Conservation (phyloP, 106 monocot genomes). For the Ottelia alismoides region DNA sequence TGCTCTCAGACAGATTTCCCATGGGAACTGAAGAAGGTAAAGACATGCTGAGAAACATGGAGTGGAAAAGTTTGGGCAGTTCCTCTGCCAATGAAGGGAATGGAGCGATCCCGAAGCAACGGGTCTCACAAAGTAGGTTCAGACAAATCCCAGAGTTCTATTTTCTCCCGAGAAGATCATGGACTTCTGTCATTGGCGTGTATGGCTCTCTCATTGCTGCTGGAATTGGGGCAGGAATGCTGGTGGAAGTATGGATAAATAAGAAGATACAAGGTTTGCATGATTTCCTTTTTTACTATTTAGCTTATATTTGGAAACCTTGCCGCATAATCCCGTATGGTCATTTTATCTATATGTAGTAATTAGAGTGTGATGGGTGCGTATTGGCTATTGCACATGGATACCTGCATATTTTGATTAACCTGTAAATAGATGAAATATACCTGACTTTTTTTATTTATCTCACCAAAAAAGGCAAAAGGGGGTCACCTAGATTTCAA, state of each 20-base stretch:
- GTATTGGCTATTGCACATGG: no score
- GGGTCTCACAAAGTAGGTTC: slow-evolving; percentile 58
- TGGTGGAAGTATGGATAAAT: slow-evolving; percentile 75
- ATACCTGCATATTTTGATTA: no score
- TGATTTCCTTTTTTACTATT: no score
- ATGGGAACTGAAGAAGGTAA: slow-evolving; percentile 56
- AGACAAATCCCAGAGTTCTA: slow-evolving; percentile 88
- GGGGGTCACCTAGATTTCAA: no score
- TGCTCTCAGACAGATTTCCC: not conserved
- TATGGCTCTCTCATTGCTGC: slow-evolving; percentile 58
- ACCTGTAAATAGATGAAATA: no score
- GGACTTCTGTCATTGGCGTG: slow-evolving; percentile 43
- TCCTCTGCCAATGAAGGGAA: slow-evolving; percentile 17
- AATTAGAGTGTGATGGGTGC: no score
- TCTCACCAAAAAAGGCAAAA: no score
- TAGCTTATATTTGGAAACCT: no score
- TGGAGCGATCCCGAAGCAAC: slow-evolving; percentile 36
- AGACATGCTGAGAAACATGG: slow-evolving; percentile 68
- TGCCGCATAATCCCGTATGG: no score
- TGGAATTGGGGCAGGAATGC: slow-evolving; percentile 84
- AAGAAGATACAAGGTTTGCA: slow-evolving; percentile 86
- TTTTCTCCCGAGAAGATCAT: slow-evolving; percentile 60
- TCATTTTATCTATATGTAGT: no score
- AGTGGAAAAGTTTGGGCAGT: slow-evolving; percentile 62
- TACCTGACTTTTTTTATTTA: no score